Evolutionary conservation across 306 rosid species (phyloP), one percentile per base, ranked within the genome.

Genomic region (Begonia peltatifolia): DNA sequence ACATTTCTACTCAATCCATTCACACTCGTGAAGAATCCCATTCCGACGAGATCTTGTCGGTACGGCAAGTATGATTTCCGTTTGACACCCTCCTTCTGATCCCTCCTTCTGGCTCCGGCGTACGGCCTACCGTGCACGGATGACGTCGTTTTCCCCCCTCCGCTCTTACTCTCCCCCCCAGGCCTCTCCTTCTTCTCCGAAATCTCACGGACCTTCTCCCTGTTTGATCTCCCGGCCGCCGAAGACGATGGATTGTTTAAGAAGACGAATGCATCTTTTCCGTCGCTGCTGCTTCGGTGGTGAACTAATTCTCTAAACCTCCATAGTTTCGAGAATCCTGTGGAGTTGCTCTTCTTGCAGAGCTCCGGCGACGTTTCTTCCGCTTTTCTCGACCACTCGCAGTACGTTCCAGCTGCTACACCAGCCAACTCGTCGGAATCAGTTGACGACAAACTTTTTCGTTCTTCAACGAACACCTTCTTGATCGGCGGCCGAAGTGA

Each of bases 11-110:
- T 85, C 14, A 80, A 54, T 10, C 84, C 90, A 25, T 70, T 78
- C 5, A 68, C 71, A 23, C 46, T 74, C 2, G 94, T 55, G 66
- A 90, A 86, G 69, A 86, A 81, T 7, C 95, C 95, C 68, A 86
- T 79, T 7, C 95, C 95, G 30, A 90, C 74, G 51, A 87, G 48
- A 11, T 57, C 74, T 42, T 63, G 84, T 65, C 67, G 67, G 60
- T 90, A 90, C 13, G 99, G 99, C 74, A 90, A 66, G 56, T 80
- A 90, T 22, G 99, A 76, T 60, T 60, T 76, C 6, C 82, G 81
- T 65, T 74, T 83, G n/a, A 70, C 87, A 44, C 47, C 79, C 12
- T 78, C 97, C 62, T 53, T 88, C 72, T 50, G 77, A 9, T 78
- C 85, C 69, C 80, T 78, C 6, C 57, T 82, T 66, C 49, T 68